phyloP scores from a whole-genome alignment of 78 protist genomes.

The Dictyostelium capitatum region DNA sequence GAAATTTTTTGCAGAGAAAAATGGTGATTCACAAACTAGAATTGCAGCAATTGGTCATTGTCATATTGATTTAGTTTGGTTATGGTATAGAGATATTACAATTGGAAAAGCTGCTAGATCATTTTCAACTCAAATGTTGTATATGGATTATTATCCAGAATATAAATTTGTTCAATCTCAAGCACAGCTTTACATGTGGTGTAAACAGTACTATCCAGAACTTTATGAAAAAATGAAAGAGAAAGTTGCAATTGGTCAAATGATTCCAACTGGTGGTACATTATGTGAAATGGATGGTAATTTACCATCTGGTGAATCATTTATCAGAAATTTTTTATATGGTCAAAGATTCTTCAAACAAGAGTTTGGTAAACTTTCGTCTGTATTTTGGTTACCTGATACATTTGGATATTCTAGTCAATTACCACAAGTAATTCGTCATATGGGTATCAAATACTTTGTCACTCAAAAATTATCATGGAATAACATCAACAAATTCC shows the following conservation, averaged over 20 bases:
- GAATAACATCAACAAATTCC: constrained; percentile 89
- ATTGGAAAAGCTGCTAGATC: constrained; percentile 81
- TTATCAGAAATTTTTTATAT: constrained; percentile 88
- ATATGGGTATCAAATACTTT: constrained; percentile 83
- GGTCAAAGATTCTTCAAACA: constrained; percentile 87
- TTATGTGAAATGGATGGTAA: constrained; percentile 94
- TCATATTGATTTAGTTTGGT: constrained; percentile 91
- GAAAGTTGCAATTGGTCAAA: constrained; percentile 59
- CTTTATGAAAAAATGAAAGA: constrained; percentile 72
- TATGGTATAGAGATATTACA: constrained; percentile 90
- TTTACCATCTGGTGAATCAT: constrained; percentile 90
- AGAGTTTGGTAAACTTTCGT: constrained; percentile 78
- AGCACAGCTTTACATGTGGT: constrained; percentile 81
- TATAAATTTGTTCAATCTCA: constrained; percentile 82
- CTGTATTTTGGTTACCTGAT: constrained; percentile 92
- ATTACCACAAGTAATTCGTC: constrained; percentile 88
- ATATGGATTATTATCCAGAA: constrained; percentile 79
- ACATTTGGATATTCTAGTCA: constrained; percentile 90
- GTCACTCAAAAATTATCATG: constrained; percentile 92
- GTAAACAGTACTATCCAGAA: constrained; percentile 79
- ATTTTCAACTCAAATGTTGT: constrained; percentile 77
- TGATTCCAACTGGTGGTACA: constrained; percentile 88
- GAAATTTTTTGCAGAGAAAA: constrained; percentile 41
- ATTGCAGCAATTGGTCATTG: constrained; percentile 80
- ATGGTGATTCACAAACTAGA: constrained; percentile 35